Evolutionary conservation across 345 rosid genomes (phyloP), one percentile per base, ranked within the genome.

Genomic region (Euphorbia lathyris): DNA sequence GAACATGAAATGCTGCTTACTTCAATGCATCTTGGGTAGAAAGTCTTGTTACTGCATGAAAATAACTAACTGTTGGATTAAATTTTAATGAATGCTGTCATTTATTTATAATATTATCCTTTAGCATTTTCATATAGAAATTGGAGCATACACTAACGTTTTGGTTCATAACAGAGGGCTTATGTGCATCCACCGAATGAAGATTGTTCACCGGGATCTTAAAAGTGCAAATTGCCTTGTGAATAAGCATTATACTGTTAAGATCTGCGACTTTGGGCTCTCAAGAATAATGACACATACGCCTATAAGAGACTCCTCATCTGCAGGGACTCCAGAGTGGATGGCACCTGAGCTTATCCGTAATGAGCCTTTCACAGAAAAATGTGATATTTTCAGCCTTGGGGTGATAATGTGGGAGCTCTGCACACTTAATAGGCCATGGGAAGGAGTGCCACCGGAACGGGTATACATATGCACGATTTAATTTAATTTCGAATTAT

Each of bases 361-460:
- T 26, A 90, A 87, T 48, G 97, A 92, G 60, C 93, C 93, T 52
- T 92, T 96, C 81, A 86, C 96, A 16, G 98, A 90, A 77, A 96
- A 96, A 78, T 96, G 95, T 11, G 99, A 96, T 77, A 96, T 96
- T 79, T 96, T 96, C 83, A 96, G 99, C 83, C 83, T 96, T 27
- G 99, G 99, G 58, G 97, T 96, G 20, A 89, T 96, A 70, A 92
- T 92, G 90, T 96, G 99, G 98, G 99, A 96, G 75, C 93, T 96
- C 66, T 92, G 89, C 83, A 90, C 97, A 11, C 84, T 96, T 40
- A 83, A 73, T 69, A 85, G 91, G 80, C 99, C 99, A 3, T 96
- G 99, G 99, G 98, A 88, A 74, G 97, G 97, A 63, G 97, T 96
- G 30, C 90, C 88, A 5, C 96, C 97, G 7, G 93, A 90, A 77